Base-by-base conservation (phyloP, 2,329 filamentous ascomycete species). In the Tolypocladium guangdongense region DNA sequence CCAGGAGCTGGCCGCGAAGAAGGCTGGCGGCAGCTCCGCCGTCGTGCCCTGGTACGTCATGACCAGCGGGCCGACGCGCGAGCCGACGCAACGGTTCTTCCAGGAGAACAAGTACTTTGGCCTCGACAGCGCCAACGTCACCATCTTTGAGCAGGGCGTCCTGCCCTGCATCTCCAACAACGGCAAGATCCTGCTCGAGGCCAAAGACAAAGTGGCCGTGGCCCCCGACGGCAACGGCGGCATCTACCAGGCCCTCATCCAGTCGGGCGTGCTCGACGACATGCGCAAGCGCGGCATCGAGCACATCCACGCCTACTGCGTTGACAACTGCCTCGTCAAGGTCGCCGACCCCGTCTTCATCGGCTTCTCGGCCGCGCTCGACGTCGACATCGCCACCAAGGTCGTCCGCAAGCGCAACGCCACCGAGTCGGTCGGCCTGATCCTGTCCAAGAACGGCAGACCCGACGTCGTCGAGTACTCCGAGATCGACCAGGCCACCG, bases 381-480 rank as follows among this genome's bases (percentile, higher is more conserved):
- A 90, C 56, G 92, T 96, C 62, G 90, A 96, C 73, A 95, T 99
- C 64, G 92, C 92, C 35, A 99, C 93, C 62, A 99, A 99, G 78
- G 93, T 96, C n/a, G 93, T 99, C 56, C 89, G 93, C 63, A 99
- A 99, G 83, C 90, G 93, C 64, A 88, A 92, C 67, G 92, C 93
- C 52, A 95, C 90, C 66, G 93, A 99, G 76, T 90, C 90, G 1
- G 93, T 99, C 38, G 93, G 93, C 47, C 78, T 99, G 57, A 97
- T 99, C 64, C 74, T 99, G 54, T 84, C 87, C 66, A 96, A 95
- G 81, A 95, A 97, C 70, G 91, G 91, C 71, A 90, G 88, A 74
- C 93, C 93, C 39, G 93, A 95, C 66, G 93, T 99, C 4, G 92
- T 99, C 52, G 93, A 99, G 75, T 99, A 99, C 78, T 96, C 90